These are phyloP conservation scores for Penicillium cosmopolitanum DNA, from an alignment of 495 filamentous ascomycete genomes.

Conservation along the genomic window DNA sequence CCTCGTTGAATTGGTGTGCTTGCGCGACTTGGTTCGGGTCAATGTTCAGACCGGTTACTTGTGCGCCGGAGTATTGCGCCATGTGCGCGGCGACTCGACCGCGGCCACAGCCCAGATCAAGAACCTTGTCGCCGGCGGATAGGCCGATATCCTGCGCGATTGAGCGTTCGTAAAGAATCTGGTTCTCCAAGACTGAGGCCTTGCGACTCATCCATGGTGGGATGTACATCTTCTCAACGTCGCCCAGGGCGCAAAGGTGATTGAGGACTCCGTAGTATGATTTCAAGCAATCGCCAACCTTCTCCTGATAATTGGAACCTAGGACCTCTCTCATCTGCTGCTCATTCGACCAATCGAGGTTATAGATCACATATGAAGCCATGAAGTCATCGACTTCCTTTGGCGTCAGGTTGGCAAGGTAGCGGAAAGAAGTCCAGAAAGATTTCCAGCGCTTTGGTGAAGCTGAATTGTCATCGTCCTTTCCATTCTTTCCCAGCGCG, in stretches of 20 bases:
- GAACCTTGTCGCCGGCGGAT: slow-evolving; percentile 51
- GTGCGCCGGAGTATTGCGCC: slow-evolving; percentile 56
- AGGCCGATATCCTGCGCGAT: slow-evolving; percentile 58
- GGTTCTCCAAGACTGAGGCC: slow-evolving; percentile 53
- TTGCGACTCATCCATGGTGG: slow-evolving; percentile 64
- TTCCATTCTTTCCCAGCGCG: slow-evolving; percentile 25
- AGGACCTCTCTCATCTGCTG: slow-evolving; percentile 58
- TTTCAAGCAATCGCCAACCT: slow-evolving; percentile 61
- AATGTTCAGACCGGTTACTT: slow-evolving; percentile 64
- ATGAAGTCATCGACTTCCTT: slow-evolving; percentile 67
- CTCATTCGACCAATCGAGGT: slow-evolving; percentile 65
- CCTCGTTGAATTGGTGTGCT: slow-evolving; percentile 54
- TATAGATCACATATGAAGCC: slow-evolving; percentile 69
- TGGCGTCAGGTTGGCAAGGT: slow-evolving; percentile 58
- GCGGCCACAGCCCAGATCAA: slow-evolving; percentile 64
- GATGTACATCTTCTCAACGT: slow-evolving; percentile 72
- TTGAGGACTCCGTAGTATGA: slow-evolving; percentile 67
- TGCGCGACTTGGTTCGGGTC: slow-evolving; percentile 64
- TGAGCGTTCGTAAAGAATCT: slow-evolving; percentile 64
- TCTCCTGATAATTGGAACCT: slow-evolving; percentile 61
- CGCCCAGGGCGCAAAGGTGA: slow-evolving; percentile 66
- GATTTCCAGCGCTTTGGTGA: slow-evolving; percentile 58
- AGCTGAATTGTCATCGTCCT: slow-evolving; percentile 49
- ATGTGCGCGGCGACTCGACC: slow-evolving; percentile 66
- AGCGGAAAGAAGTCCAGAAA: slow-evolving; percentile 59